phyloP scores from a whole-genome alignment of 1,284 basidiomycete genomes.

The Ceratobasidium sp. region DNA sequence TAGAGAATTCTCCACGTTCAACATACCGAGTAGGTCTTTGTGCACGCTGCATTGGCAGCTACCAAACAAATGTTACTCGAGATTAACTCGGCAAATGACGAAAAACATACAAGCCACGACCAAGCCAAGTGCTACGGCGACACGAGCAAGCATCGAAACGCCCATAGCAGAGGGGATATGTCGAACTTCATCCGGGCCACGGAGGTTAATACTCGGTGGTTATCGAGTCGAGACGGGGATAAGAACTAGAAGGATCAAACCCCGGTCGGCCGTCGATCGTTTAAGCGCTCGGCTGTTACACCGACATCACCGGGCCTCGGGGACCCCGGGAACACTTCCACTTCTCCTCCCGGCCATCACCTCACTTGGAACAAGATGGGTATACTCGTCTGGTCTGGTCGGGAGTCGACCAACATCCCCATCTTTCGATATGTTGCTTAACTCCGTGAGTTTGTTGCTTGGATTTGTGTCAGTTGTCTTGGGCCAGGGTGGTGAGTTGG shows the following conservation, averaged over 20 bases:
- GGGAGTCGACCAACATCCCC: background rate
- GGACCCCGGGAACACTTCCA: background rate
- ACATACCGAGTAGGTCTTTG: conserved; percentile 13
- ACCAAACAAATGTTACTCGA: no score
- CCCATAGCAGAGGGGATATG: background rate
- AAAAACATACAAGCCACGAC: background rate
- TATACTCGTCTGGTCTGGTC: background rate
- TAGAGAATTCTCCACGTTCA: background rate
- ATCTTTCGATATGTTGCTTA: background rate
- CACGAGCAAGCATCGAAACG: background rate
- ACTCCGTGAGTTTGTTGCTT: background rate
- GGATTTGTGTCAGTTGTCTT: background rate
- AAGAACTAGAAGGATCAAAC: background rate
- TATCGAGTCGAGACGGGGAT: background rate
- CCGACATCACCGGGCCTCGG: conserved; percentile 12
- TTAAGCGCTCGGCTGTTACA: conserved; percentile 3
- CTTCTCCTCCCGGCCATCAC: background rate
- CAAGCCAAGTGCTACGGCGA: background rate
- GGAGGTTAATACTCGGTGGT: background rate
- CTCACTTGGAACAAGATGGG: background rate
- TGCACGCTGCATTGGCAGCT: conserved; percentile 17
- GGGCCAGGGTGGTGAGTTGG: background rate
- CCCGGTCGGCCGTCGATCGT: background rate
- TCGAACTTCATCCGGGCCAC: background rate
- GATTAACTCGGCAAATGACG: background rate